Evolutionary conservation across 768 basidiomycete genomes (phyloP), one percentile per base, ranked within the genome.

Genomic region (Hypholoma sublateritium): DNA sequence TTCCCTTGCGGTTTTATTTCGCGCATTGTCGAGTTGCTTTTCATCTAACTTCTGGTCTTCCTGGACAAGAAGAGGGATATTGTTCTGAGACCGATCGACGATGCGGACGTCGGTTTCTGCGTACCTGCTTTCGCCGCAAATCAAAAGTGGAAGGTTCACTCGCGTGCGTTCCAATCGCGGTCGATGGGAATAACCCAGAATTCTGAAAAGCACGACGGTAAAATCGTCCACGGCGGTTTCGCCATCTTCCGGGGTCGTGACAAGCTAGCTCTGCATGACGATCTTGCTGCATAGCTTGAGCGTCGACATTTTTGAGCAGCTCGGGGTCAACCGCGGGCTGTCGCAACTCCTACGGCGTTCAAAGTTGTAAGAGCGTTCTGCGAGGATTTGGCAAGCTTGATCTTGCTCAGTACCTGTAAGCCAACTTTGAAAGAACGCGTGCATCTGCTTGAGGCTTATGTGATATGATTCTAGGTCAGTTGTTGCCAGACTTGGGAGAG

Each of bases 71-170:
- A 72, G 65, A 22, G 69, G 4, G 53, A 67, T 63, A 9, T 71
- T 63, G 35, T 64, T 56, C 24, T 57, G 57, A 21, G 25, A 28
- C 17, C 47, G 35, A 55, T 71, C 66, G 13, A 69, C 41, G 36
- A 77, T 58, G 55, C 70, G 75, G 50, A 75, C 67, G 60, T 72
- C 70, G 1, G 70, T 56, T 49, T 65, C 64, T 17, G 67, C 65
- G 37, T 63, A 48, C 36, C 28, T 63, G 24, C 5, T 32, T 59
- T 70, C 63, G 6, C 71, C 67, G 41, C 72, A 72, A 12, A 72
- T 66, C 13, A 65, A 25, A 8, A 76, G 59, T 0, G 53, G 62
- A 2, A 76, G 53, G 28, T 67, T 60, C 32, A 62, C 63, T 8
- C 67, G 53, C 5, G 66, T 68, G 51, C 58, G 62, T 44, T 60